Evolutionary conservation across 2,329 filamentous ascomycete genomes (phyloP).

Genomic region (Fusarium mangiferae): DNA sequence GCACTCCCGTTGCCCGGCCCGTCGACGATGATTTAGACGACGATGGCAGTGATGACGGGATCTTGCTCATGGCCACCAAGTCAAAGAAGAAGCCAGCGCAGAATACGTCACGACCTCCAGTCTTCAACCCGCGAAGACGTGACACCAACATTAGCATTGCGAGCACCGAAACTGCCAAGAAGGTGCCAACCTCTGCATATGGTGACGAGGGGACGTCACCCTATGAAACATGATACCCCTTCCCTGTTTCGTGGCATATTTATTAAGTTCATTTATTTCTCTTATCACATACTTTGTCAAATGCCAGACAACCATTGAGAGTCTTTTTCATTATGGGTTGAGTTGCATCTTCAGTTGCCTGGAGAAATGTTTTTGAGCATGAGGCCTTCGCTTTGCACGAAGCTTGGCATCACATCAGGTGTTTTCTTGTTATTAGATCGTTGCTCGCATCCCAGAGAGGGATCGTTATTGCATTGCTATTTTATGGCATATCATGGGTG

Average conservation of each 20-base stretch:
- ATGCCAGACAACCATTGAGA: conserved; percentile 30
- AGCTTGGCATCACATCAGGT: conserved; percentile 22
- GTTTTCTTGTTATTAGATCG: conserved; percentile 41
- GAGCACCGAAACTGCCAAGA: conserved; percentile 73
- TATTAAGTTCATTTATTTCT: conserved; percentile 22
- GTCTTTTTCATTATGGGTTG: conserved; percentile 17
- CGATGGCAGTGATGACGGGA: conserved; percentile 65
- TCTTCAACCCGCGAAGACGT: conserved; percentile 58
- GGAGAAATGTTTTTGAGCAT: conserved; percentile 36
- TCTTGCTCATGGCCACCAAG: conserved; percentile 65
- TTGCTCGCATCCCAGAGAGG: conserved; percentile 28
- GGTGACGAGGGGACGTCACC: conserved; percentile 46
- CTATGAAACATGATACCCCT: conserved; percentile 43
- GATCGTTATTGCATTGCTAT: conserved; percentile 18
- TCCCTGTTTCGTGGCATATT: conserved; percentile 28
- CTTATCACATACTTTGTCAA: conserved; percentile 32
- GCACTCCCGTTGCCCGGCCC: conserved; percentile 42
- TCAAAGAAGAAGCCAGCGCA: conserved; percentile 56
- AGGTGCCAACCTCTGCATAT: conserved; percentile 53
- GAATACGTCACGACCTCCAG: conserved; percentile 35
- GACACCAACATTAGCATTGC: conserved; percentile 70
- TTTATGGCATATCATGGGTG: conserved; percentile 31
- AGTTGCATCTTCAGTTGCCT: conserved; percentile 29
- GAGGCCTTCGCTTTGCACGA: conserved; percentile 1
- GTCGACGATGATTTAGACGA: conserved; percentile 58